These are phyloP conservation scores for Geosmithia putterillii DNA, from an alignment of 2,329 filamentous ascomycete genomes.

Conservation along the genomic window DNA sequence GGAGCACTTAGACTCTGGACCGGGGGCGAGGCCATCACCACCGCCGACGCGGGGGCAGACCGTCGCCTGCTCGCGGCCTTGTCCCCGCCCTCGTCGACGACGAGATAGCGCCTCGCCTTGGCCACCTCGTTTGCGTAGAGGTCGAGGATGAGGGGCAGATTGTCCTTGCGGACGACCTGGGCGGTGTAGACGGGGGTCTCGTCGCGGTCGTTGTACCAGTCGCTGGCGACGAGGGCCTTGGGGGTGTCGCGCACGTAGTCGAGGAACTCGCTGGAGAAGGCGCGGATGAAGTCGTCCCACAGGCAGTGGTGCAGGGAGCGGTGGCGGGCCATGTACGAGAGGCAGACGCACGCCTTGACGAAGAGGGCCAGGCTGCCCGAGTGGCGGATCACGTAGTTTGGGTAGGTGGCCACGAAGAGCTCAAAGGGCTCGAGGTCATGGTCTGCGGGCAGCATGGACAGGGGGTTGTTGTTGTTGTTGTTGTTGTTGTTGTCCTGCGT, in stretches of 20 bases:
- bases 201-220: conserved; percentile 25
- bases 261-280: conserved; percentile 27
- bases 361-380: conserved; percentile 26
- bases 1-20: too few species aligned
- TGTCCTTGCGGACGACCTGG: conserved; percentile 20
- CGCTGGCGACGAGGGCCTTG: conserved; percentile 20
- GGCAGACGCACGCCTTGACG: conserved; percentile 28
- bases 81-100: not conserved
- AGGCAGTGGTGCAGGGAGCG: conserved; percentile 25
- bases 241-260: conserved; percentile 21
- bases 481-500: not conserved
- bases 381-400: conserved; percentile 26
- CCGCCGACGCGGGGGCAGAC: too few species aligned
- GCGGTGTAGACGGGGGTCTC: conserved; percentile 15
- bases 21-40: too few species aligned
- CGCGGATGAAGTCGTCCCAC: conserved; percentile 40
- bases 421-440: conserved; percentile 5
- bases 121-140: conserved; percentile 19
- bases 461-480: not conserved
- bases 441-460: not conserved
- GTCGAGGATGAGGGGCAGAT: conserved; percentile 19
- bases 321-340: conserved; percentile 23
- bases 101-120: conserved; percentile 4
- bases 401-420: conserved; percentile 28
- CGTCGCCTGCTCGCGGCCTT: not conserved